Conservation (phyloP, 2,329 filamentous ascomycete species). For the Domatiomyces catenatus region DNA sequence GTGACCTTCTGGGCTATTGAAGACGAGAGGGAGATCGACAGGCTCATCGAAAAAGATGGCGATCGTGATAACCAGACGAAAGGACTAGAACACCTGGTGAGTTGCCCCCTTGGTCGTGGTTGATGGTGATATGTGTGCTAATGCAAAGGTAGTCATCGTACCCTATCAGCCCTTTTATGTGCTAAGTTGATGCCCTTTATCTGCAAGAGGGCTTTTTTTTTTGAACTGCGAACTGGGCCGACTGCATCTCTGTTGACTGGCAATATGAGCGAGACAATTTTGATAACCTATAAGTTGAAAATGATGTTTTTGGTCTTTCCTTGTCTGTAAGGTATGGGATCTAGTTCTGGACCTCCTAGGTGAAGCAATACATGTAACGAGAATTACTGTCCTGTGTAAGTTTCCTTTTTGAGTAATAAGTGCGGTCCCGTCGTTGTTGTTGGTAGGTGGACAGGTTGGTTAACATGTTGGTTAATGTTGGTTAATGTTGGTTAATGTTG, state of each 20-base stretch:
- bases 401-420: background rate
- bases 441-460: background rate
- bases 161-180: background rate
- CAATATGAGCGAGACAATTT: too few species aligned
- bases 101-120: background rate
- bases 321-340: background rate
- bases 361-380: background rate
- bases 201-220: background rate
- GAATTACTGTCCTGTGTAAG: background rate
- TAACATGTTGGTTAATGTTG: too few species aligned
- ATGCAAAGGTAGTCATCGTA: background rate
- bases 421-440: too few species aligned
- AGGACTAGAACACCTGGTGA: background rate
- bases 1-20: slow-evolving; percentile 65
- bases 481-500: too few species aligned
- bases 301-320: too few species aligned
- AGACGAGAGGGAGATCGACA: slow-evolving; percentile 49
- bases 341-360: background rate
- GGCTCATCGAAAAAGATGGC: slow-evolving; percentile 33
- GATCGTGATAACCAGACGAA: background rate
- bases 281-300: too few species aligned
- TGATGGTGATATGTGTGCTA: background rate
- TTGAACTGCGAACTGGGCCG: background rate
- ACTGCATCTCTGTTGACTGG: too few species aligned
- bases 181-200: background rate